Percentiles rank a stretch among this genome's conserved stretches.
Conservation (phyloP, 768 basidiomycete genomes). For the Nevesoporus exiguus region DNA sequence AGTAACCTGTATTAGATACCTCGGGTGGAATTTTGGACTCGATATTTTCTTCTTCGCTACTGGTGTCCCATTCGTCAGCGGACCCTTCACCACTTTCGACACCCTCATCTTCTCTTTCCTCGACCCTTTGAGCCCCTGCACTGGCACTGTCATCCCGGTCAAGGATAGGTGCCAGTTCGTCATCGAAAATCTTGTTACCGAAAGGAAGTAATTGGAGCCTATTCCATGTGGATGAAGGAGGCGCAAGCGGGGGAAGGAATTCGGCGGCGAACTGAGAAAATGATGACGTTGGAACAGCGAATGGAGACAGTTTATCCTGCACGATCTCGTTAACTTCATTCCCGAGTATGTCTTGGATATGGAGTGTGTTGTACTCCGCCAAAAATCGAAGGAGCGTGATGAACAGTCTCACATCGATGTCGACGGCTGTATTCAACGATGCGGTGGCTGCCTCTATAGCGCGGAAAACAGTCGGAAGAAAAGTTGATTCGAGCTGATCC, state of each 20-base stretch:
- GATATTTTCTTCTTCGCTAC: conserved; percentile 8
- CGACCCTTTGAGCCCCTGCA: conserved; percentile 4
- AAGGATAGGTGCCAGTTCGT: conserved; percentile 36
- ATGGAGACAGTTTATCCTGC: conserved; percentile 18
- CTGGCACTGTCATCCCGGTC: conserved; percentile 2
- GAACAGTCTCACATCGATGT: conserved; percentile 56
- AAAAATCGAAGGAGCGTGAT: conserved; percentile 40
- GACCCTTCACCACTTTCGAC: conserved; percentile 14
- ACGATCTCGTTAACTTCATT: conserved; percentile 22
- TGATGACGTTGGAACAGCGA: conserved; percentile 14
- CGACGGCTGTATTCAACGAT: conserved; percentile 27
- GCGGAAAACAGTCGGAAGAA: conserved; percentile 42
- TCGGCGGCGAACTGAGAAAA: conserved; percentile 18
- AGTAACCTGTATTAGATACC: conserved; percentile 13
- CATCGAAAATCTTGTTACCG: conserved; percentile 40
- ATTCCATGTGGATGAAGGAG: not conserved
- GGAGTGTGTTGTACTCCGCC: conserved; percentile 19
- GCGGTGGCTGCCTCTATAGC: conserved; percentile 27
- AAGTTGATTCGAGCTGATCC: conserved; percentile 29
- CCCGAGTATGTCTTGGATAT: conserved; percentile 30
- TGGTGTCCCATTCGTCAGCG: conserved; percentile 21
- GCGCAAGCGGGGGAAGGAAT: conserved; percentile 16
- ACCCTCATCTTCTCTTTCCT: conserved; percentile 15
- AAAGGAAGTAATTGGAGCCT: conserved; percentile 36
- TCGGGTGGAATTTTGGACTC: not conserved